Percentiles rank a stretch among this genome's conserved stretches.
These are phyloP conservation scores for Teunomyces cretensis DNA, from an alignment of 805 yeast species.

Conservation along the genomic window DNA sequence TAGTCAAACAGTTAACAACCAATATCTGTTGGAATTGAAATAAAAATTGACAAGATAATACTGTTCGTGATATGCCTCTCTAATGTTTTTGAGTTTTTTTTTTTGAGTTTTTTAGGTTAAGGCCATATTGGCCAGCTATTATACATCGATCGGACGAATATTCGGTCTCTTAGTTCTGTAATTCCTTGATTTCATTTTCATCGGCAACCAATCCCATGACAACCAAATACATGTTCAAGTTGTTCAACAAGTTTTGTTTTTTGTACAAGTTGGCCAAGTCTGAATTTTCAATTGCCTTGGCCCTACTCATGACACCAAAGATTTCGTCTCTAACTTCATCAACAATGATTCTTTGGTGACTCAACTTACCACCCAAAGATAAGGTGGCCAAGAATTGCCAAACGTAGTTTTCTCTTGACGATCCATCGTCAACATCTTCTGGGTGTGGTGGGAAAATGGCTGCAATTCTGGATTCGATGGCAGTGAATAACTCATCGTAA, in stretches of 20 bases:
- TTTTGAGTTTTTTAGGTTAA: no score
- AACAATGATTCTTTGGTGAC: slow-evolving; percentile 89
- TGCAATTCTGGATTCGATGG: slow-evolving; percentile 73
- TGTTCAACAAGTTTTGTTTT: slow-evolving; percentile 63
- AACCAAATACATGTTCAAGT: slow-evolving; percentile 87
- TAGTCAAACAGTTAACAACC: background rate
- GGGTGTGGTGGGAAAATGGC: slow-evolving; percentile 77
- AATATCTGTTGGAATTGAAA: background rate
- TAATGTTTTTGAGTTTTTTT: background rate
- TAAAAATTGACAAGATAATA: background rate
- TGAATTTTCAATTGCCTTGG: slow-evolving; percentile 59
- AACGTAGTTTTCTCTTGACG: slow-evolving; percentile 58
- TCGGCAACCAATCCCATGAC: slow-evolving; percentile 96
- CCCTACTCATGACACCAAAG: slow-evolving; percentile 79
- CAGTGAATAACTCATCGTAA: slow-evolving; percentile 78
- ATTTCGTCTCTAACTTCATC: slow-evolving; percentile 93
- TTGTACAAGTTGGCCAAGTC: slow-evolving; percentile 44
- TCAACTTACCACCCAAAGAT: slow-evolving; percentile 84
- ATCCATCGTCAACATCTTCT: slow-evolving; percentile 56
- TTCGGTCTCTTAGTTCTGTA: slow-evolving; percentile 28
- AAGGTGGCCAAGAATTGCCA: slow-evolving; percentile 97
- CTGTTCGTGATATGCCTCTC: background rate
- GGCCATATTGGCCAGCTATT: background rate
- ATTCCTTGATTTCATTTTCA: slow-evolving; percentile 82
- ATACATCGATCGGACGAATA: background rate